Evolutionary conservation across 164 flowering plant species (phyloP).

Genomic region (Hamamelis virginiana): DNA sequence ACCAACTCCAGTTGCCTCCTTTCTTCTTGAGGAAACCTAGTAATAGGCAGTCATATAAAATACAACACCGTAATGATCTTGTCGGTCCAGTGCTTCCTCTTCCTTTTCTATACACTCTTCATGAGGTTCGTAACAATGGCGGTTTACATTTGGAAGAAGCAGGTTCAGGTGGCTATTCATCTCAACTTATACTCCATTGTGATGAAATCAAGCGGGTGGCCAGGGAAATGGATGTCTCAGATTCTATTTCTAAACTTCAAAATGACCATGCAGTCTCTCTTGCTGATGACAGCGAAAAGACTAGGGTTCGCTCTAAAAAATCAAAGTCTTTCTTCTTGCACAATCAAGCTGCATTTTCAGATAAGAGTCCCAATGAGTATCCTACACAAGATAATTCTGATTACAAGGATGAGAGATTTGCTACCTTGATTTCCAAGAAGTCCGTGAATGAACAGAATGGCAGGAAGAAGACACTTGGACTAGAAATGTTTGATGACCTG

Average conservation of each 20-base stretch:
- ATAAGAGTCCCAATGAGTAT: conserved; percentile 8
- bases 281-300: conserved; percentile 49
- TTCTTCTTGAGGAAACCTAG: conserved; percentile 54
- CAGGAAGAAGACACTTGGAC: conserved; percentile 20
- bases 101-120: conserved; percentile 41
- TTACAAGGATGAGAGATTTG: conserved; percentile 22
- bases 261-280: conserved; percentile 44
- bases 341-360: conserved; percentile 24
- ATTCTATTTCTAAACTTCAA: conserved; percentile 12
- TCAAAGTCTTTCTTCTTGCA: conserved; percentile 28
- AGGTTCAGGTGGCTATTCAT: conserved; percentile 24
- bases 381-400: conserved; percentile 4
- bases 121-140: conserved; percentile 22
- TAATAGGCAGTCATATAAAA: conserved; percentile 47
- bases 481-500: conserved; percentile 57
- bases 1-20: conserved; percentile 58
- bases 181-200: conserved; percentile 30
- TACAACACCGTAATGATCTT: conserved; percentile 27
- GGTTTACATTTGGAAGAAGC: conserved; percentile 22
- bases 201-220: conserved; percentile 45
- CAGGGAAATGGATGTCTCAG: conserved; percentile 25
- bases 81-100: conserved; percentile 84
- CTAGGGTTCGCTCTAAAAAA: conserved; percentile 30
- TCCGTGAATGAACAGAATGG: conserved; percentile 15
- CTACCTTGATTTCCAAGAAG: conserved; percentile 34